Base-by-base conservation (phyloP, 441 rosid species). In the Isatis lusitanica region DNA sequence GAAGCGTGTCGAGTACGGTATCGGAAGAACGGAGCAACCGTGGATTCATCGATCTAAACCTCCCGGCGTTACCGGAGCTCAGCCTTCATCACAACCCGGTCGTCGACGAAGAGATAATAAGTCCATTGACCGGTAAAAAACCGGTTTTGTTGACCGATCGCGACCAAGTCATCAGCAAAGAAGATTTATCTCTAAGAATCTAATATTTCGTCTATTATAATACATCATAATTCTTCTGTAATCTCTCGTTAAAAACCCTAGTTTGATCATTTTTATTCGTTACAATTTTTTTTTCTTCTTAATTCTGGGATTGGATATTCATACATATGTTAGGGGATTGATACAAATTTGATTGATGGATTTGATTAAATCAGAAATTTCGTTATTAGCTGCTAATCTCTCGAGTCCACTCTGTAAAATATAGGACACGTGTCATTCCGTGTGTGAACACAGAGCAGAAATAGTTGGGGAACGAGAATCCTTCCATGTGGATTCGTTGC, bases 61-160 rank as follows among this genome's bases (percentile, higher is more conserved):
- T 86, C 47, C 93, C 91, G 7, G 88, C 93, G 17, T 61, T 76
- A 52, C 87, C 86, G 2, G 91, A 88, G 7, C 78, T 77, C 24
- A 69, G 73, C 1, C 77, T 26, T 31, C 66, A 63, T 12, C 66
- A 67, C 61, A 61, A 61, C 8, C 16, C 65, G 6, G 38, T 48
- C 75, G 68, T 36, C 46, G 90, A 86, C 55, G 75, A 85, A 64
- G 97, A 91, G 80, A 90, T 86, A 70, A 81, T 84, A 68, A 82
- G 92, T 66, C 91, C 91, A 10, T 74, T 77, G 78, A 87, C 91
- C 13, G 81, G 77, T 12, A 89, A 91, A 81, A 89, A 83, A 71
- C 88, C 88, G 43, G 77, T 77, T 75, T 75, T 71, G 80, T 78
- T 70, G 63, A 78, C 79, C 65, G 63, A 67, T 64, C 79, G 65